Evolutionary conservation across 1,284 basidiomycete species (phyloP).

Genomic region (Leccinum cinnamomeum): DNA sequence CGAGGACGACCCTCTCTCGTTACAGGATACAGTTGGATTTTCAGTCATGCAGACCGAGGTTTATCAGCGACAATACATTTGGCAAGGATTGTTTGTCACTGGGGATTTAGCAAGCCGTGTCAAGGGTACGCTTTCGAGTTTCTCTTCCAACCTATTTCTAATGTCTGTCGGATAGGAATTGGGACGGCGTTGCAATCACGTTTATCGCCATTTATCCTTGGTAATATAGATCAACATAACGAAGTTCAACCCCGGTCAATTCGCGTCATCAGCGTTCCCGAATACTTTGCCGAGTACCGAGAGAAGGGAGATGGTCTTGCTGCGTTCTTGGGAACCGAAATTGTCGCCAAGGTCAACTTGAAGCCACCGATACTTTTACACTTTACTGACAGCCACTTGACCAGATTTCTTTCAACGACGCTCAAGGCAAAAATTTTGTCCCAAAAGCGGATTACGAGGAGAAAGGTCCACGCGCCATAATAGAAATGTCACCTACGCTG

Average conservation of each 20-base stretch:
- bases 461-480: conserved; percentile 67
- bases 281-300: conserved; percentile 91
- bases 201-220: conserved; percentile 63
- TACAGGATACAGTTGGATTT: conserved; percentile 66
- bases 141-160: background rate
- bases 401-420: conserved; percentile 60
- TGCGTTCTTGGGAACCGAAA: conserved; percentile 84
- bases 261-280: conserved; percentile 75
- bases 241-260: conserved; percentile 72
- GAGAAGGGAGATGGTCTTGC: conserved; percentile 82
- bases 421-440: conserved; percentile 64
- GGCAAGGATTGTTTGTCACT: conserved; percentile 82
- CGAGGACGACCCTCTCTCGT: conserved; percentile 40
- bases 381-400: conserved; percentile 12
- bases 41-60: conserved; percentile 59
- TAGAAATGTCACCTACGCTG: conserved; percentile 72
- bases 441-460: conserved; percentile 75
- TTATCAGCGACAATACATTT: conserved; percentile 70
- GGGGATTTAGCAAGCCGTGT: conserved; percentile 78
- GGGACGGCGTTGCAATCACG: conserved; percentile 74
- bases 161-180: conserved; percentile 48
- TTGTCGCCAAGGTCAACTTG: conserved; percentile 75
- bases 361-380: conserved; percentile 6
- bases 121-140: conserved; percentile 53
- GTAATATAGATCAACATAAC: conserved; percentile 62